phyloP scores from a whole-genome alignment of 371 early-diverging fungal genomes.

The Syncephalastrum monosporum region DNA sequence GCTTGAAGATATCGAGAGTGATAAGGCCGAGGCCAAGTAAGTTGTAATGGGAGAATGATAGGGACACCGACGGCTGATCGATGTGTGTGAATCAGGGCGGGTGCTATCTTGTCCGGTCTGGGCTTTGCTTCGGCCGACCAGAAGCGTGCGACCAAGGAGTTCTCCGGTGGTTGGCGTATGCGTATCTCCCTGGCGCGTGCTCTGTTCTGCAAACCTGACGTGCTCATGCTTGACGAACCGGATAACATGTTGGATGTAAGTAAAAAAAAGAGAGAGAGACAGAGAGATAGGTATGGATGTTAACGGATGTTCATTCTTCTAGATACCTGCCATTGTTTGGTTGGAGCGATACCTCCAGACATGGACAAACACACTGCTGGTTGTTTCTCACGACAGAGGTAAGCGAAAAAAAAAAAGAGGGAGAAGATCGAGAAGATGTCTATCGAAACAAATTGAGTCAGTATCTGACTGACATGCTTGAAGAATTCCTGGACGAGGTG shows the following conservation, averaged over 20 bases:
- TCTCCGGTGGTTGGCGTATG: conserved; percentile 97
- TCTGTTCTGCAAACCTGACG: conserved; percentile 93
- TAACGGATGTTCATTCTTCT: background rate
- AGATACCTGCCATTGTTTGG: conserved; percentile 95
- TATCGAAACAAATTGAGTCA: too few relatives aligned
- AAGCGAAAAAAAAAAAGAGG: conserved; percentile 6
- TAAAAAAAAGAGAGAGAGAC: background rate
- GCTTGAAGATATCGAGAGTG: conserved; percentile 91
- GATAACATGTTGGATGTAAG: conserved; percentile 92
- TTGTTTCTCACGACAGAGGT: conserved; percentile 96
- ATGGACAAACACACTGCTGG: conserved; percentile 90
- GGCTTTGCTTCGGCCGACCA: conserved; percentile 88
- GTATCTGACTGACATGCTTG: background rate
- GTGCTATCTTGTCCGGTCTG: conserved; percentile 91
- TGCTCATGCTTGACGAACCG: conserved; percentile 98
- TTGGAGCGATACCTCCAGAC: conserved; percentile 90
- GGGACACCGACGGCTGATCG: background rate
- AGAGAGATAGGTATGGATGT: background rate
- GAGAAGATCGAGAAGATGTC: background rate
- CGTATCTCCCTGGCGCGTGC: conserved; percentile 95
- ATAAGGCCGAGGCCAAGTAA: conserved; percentile 92
- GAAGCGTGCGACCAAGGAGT: conserved; percentile 80
- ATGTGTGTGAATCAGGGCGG: conserved; percentile 54
- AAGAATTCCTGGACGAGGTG: conserved; percentile 94
- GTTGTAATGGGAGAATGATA: background rate